A percentile compares a stretch with the other conserved stretches of the same genome.
These are phyloP conservation scores for Pseudogymnoascus pannorum DNA, from an alignment of 2,329 filamentous ascomycete species.

Conservation along the genomic window DNA sequence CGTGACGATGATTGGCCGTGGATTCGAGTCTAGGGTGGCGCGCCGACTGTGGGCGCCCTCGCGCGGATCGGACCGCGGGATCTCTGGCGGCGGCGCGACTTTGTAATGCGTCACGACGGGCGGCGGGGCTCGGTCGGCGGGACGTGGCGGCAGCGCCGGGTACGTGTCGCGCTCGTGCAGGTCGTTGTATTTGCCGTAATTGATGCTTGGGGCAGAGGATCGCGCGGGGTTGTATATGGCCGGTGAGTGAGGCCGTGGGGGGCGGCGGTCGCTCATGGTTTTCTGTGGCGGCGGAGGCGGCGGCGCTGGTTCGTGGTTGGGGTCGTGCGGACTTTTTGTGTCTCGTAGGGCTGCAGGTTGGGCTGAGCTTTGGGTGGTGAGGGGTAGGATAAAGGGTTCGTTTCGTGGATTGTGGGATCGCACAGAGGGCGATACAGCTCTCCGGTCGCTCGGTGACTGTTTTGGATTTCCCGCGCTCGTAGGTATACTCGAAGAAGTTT, in stretches of 20 bases:
- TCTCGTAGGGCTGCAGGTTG: neutral
- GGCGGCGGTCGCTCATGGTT: conserved; percentile 40
- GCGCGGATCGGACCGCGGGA: conserved; percentile 39
- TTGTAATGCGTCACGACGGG: conserved; percentile 50
- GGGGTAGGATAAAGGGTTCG: neutral
- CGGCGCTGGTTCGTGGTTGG: neutral
- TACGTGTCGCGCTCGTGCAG: conserved; percentile 38
- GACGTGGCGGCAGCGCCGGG: conserved; percentile 29
- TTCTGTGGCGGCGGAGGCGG: neutral
- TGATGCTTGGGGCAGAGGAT: conserved; percentile 45
- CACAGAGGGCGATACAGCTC: neutral
- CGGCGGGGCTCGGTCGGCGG: conserved; percentile 24
- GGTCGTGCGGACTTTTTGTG: neutral
- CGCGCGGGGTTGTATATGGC: conserved; percentile 43
- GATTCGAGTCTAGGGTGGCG: conserved; percentile 42
- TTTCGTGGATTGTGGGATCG: neutral
- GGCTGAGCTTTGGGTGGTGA: neutral
- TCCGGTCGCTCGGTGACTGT: neutral
- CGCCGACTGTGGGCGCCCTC: conserved; percentile 41
- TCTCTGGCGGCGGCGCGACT: conserved; percentile 40
- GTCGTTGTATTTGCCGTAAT: conserved; percentile 46
- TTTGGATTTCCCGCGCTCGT: neutral
- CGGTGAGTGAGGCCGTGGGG: conserved; percentile 38
- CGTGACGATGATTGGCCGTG: conserved; percentile 49
- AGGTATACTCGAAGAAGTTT: neutral